A percentile compares a stretch with the other conserved stretches of the same genome.
Conservation (phyloP, 164 flowering plant species). For the Pachysandra terminalis region DNA sequence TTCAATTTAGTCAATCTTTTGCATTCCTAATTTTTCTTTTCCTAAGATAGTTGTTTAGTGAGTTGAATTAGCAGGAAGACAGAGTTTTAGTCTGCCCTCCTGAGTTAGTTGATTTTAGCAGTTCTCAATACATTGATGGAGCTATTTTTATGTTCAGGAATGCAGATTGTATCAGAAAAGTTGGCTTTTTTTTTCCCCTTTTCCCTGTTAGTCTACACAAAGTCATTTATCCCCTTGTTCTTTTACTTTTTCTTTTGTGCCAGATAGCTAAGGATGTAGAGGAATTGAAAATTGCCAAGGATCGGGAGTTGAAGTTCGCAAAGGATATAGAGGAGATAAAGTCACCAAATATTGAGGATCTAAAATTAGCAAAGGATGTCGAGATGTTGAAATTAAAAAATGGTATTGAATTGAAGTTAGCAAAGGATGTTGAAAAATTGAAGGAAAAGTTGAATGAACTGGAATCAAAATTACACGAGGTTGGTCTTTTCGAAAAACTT, state of each 20-base stretch:
- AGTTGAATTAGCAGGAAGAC: neutral
- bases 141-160: neutral
- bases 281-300: neutral
- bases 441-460: constrained; percentile 43
- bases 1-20: neutral
- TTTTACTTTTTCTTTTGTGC: neutral
- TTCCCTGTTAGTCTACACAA: neutral
- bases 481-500: constrained; percentile 15
- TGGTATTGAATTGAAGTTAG: constrained; percentile 8
- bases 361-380: constrained; percentile 6
- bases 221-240: neutral
- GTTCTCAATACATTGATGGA: neutral
- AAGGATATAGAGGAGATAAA: no score
- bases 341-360: constrained; percentile 1
- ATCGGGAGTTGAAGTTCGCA: no score
- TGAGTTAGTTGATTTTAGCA: neutral
- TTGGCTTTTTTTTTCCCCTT: no score
- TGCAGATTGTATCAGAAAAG: neutral
- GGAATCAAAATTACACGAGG: constrained; percentile 59
- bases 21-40: neutral
- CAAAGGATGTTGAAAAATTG: constrained; percentile 35
- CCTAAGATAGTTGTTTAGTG: neutral
- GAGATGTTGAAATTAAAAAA: constrained; percentile 22
- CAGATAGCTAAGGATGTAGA: constrained; percentile 19
- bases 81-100: neutral